Conservation (phyloP, 306 rosid genomes). For the Medicago ruthenica region DNA sequence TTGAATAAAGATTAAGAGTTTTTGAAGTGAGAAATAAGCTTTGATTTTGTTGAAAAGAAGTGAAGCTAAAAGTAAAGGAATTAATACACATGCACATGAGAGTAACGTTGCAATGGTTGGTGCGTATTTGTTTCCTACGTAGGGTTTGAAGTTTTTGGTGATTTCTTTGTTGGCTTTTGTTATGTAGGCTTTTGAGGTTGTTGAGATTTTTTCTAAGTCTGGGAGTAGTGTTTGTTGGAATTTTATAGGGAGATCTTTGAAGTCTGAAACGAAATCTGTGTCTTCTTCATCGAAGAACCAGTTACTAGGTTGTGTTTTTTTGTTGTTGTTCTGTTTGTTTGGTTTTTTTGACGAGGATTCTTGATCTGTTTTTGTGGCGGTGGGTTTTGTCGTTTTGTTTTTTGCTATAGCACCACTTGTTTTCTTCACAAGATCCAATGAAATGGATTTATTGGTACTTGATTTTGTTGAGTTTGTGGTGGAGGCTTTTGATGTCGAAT, state of each 20-base stretch:
- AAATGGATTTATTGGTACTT: neutral
- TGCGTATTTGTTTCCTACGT: conserved; percentile 87
- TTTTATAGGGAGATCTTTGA: conserved; percentile 64
- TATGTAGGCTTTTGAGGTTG: conserved; percentile 71
- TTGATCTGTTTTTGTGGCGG: conserved; percentile 45
- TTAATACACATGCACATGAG: conserved; percentile 64
- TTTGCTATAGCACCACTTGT: conserved; percentile 41
- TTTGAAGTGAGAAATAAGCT: conserved; percentile 91
- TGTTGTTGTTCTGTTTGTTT: conserved; percentile 10
- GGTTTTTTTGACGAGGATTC: neutral
- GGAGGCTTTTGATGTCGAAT: conserved; percentile 63
- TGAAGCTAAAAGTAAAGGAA: conserved; percentile 77
- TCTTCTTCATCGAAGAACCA: conserved; percentile 64
- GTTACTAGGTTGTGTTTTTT: conserved; percentile 50
- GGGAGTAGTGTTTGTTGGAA: conserved; percentile 77
- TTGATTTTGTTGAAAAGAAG: conserved; percentile 79
- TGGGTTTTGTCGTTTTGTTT: conserved; percentile 68
- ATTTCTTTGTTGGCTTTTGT: conserved; percentile 76
- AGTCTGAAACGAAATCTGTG: conserved; percentile 64
- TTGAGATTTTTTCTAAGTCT: conserved; percentile 80
- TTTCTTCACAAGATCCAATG: conserved; percentile 63
- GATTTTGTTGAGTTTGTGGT: conserved; percentile 47
- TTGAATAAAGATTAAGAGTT: conserved; percentile 89
- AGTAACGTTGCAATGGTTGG: conserved; percentile 70
- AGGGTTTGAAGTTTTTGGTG: conserved; percentile 75